Conservation (phyloP, 768 basidiomycete species). For the Suillus fuscotomentosus region DNA sequence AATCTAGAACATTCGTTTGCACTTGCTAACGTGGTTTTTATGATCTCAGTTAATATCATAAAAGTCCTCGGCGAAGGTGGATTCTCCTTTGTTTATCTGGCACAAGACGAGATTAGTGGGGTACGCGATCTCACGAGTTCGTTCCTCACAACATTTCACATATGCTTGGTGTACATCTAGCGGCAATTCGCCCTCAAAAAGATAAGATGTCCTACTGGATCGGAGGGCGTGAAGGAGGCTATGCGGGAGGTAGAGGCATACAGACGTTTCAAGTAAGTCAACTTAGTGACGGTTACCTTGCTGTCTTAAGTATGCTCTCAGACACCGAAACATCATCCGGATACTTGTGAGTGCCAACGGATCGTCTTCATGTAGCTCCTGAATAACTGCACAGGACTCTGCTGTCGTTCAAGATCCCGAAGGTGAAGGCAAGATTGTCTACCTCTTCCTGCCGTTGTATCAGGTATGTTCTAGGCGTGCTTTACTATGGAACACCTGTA, state of each 20-base stretch:
- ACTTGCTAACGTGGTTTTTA: constrained; percentile 6
- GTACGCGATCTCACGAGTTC: constrained; percentile 40
- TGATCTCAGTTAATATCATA: constrained; percentile 71
- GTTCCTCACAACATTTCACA: background rate
- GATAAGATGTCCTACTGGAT: constrained; percentile 87
- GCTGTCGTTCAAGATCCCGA: constrained; percentile 92
- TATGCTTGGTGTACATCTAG: constrained; percentile 32
- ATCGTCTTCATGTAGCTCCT: background rate
- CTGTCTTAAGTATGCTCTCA: constrained; percentile 26
- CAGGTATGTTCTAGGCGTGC: constrained; percentile 47
- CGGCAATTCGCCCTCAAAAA: constrained; percentile 97
- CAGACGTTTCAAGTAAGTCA: constrained; percentile 83
- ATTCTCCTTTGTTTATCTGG: constrained; percentile 89
- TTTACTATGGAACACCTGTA: background rate
- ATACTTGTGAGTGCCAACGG: constrained; percentile 58
- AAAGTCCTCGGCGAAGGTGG: constrained; percentile 96
- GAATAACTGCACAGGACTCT: constrained; percentile 61
- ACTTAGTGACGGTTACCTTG: background rate
- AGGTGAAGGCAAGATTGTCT: constrained; percentile 92
- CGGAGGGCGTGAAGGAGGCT: constrained; percentile 85
- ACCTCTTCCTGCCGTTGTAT: constrained; percentile 93
- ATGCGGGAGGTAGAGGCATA: constrained; percentile 93
- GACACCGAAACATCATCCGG: constrained; percentile 96
- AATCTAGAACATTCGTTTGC: constrained; percentile 3
- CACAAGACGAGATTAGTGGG: constrained; percentile 82